Percentiles rank a stretch among this genome's conserved stretches.
These are phyloP conservation scores for Penicillium roqueforti DNA, from an alignment of 495 filamentous ascomycete genomes.

Conservation along the genomic window DNA sequence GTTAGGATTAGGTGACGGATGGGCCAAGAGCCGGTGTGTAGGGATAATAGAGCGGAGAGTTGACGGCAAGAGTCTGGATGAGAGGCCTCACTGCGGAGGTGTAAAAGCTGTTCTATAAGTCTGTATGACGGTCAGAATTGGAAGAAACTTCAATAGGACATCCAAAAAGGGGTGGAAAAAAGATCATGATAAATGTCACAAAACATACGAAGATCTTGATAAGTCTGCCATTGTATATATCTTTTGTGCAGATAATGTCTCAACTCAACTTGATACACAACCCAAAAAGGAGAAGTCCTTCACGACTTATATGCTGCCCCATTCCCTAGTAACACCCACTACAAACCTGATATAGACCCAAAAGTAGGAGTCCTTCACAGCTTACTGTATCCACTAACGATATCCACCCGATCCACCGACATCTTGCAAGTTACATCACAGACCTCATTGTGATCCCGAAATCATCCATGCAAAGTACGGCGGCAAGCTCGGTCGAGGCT, in stretches of 20 bases:
- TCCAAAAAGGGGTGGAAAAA: background rate
- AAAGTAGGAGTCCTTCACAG: background rate
- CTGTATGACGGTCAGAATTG: slow-evolving; percentile 4
- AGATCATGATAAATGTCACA: background rate
- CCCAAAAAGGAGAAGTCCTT: background rate
- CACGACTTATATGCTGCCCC: background rate
- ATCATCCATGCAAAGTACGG: background rate
- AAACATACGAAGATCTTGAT: slow-evolving; percentile 9
- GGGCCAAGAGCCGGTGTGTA: slow-evolving; percentile 10
- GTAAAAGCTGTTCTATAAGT: slow-evolving; percentile 12
- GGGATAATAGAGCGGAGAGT: slow-evolving; percentile 13
- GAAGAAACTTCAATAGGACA: background rate
- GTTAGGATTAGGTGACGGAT: slow-evolving; percentile 3
- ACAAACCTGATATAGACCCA: background rate
- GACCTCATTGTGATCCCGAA: background rate
- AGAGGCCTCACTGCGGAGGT: slow-evolving; percentile 13
- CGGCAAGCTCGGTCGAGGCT: background rate
- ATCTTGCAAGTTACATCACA: background rate
- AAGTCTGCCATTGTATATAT: slow-evolving; percentile 9
- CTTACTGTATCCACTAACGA: background rate
- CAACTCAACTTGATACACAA: background rate
- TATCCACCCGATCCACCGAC: background rate
- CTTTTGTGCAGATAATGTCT: background rate
- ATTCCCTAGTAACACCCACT: background rate
- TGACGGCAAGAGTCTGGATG: slow-evolving; percentile 6